These are phyloP conservation scores for Hibiscus trionum DNA, from an alignment of 345 rosid genomes.

Conservation along the genomic window DNA sequence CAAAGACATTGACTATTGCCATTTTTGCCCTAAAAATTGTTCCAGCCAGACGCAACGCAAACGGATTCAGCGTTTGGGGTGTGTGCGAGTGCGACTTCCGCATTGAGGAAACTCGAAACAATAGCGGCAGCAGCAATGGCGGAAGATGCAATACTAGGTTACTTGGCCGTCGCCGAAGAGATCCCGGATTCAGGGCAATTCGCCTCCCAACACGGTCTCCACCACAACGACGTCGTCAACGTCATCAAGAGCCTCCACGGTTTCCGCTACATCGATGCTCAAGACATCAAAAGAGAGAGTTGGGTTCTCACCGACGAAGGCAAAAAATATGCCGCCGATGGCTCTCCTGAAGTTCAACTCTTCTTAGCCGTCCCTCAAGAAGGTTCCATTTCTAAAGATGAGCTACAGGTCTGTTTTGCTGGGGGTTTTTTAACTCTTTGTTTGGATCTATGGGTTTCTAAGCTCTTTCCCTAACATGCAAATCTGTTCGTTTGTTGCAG, in stretches of 20 bases:
- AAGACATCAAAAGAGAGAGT: conserved; percentile 25
- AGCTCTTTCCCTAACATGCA: not conserved
- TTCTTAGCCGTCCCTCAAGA: conserved; percentile 63
- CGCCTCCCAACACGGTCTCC: not conserved
- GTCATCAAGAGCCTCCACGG: not conserved
- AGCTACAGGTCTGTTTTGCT: conserved; percentile 41
- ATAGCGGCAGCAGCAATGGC: not conserved
- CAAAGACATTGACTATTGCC: not conserved
- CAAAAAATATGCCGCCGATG: conserved; percentile 53
- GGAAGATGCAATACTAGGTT: not conserved
- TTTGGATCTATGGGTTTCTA: not conserved
- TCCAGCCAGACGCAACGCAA: no score
- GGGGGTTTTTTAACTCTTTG: not conserved
- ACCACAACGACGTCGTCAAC: not conserved
- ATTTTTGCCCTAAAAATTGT: not conserved
- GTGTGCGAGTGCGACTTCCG: no score
- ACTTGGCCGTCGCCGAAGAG: not conserved
- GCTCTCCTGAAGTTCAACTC: conserved; percentile 81
- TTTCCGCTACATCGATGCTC: not conserved
- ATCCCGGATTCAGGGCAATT: not conserved
- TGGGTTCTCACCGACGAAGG: conserved; percentile 90
- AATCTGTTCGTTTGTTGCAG: conserved; percentile 31
- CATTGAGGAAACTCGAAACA: not conserved
- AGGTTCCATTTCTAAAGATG: conserved; percentile 67
- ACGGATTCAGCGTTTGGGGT: no score